These are phyloP conservation scores for Paramyrothecium roridum DNA, from an alignment of 2,329 filamentous ascomycete species.

Conservation along the genomic window DNA sequence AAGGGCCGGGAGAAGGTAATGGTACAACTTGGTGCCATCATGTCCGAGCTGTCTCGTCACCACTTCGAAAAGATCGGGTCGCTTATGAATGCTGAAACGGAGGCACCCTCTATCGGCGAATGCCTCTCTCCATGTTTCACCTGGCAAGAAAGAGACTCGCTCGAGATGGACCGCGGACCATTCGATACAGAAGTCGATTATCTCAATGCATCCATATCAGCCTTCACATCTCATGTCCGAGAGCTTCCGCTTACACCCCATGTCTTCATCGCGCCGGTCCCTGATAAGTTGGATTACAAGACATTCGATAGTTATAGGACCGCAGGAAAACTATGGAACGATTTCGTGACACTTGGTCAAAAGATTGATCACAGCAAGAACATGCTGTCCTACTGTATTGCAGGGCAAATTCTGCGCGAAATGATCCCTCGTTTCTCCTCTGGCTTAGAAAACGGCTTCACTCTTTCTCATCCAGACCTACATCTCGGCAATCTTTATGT, in stretches of 20 bases:
- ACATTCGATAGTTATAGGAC: slow-evolving; percentile 10
- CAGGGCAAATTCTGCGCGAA: slow-evolving; percentile 15
- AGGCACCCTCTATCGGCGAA: slow-evolving; percentile 13
- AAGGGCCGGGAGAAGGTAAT: slow-evolving; percentile 12
- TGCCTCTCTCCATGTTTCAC: slow-evolving; percentile 15
- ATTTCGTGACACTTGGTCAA: slow-evolving; percentile 8
- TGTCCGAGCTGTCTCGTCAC: slow-evolving; percentile 9
- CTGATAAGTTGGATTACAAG: slow-evolving; percentile 15
- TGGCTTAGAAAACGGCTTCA: slow-evolving; percentile 1
- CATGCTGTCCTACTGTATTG: slow-evolving; percentile 15
- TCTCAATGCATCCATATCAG: slow-evolving; percentile 17
- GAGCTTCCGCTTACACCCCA: slow-evolving; percentile 21
- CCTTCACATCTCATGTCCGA: slow-evolving; percentile 15
- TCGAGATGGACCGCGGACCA: slow-evolving; percentile 20
- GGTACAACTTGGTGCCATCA: slow-evolving; percentile 13
- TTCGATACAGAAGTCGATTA: slow-evolving; percentile 19
- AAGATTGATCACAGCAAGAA: slow-evolving; percentile 16
- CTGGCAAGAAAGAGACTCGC: slow-evolving; percentile 17
- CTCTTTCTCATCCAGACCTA: slow-evolving; percentile 18
- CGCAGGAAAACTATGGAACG: slow-evolving; percentile 4
- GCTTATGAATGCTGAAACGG: slow-evolving; percentile 10
- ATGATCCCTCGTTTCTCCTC: slow-evolving; percentile 18
- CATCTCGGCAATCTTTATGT: slow-evolving; percentile 20
- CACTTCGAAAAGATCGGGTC: slow-evolving; percentile 19
- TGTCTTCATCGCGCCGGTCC: slow-evolving; percentile 23